Percentiles rank a stretch among this genome's conserved stretches.
phyloP scores from a whole-genome alignment of 805 yeast genomes.

The Cyberlindnera americana region DNA sequence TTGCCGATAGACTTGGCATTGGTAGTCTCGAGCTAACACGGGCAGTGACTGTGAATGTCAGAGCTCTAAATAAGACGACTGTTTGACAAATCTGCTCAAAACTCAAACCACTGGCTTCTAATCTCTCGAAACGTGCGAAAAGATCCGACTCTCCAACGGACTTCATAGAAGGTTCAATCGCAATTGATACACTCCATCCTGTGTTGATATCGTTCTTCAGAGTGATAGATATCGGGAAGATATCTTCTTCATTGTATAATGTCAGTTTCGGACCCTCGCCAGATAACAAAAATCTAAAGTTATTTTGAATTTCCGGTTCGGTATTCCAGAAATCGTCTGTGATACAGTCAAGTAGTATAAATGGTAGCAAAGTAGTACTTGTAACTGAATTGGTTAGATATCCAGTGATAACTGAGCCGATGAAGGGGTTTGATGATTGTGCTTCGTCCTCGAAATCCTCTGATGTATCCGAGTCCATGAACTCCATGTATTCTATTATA shows the following conservation, averaged over 20 bases:
- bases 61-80: conserved; percentile 5
- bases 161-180: too few species aligned
- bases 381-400: too few species aligned
- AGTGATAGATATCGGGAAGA: not conserved
- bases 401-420: too few species aligned
- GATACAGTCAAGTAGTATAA: conserved; percentile 1
- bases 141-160: too few species aligned
- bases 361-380: not conserved
- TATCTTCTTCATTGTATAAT: not conserved
- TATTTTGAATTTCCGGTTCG: not conserved
- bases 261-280: conserved; percentile 5
- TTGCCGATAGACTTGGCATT: too few species aligned
- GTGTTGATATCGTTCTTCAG: not conserved
- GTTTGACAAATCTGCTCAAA: conserved; percentile 1
- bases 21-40: too few species aligned
- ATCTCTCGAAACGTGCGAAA: too few species aligned
- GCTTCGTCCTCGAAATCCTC: too few species aligned
- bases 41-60: not conserved
- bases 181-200: too few species aligned
- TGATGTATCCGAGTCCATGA: too few species aligned
- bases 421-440: too few species aligned
- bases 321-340: conserved; percentile 9
- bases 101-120: not conserved
- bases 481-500: too few species aligned
- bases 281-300: conserved; percentile 5